phyloP scores from a whole-genome alignment of 352 stramenopile genomes.

The Globisporangium cederbergense region DNA sequence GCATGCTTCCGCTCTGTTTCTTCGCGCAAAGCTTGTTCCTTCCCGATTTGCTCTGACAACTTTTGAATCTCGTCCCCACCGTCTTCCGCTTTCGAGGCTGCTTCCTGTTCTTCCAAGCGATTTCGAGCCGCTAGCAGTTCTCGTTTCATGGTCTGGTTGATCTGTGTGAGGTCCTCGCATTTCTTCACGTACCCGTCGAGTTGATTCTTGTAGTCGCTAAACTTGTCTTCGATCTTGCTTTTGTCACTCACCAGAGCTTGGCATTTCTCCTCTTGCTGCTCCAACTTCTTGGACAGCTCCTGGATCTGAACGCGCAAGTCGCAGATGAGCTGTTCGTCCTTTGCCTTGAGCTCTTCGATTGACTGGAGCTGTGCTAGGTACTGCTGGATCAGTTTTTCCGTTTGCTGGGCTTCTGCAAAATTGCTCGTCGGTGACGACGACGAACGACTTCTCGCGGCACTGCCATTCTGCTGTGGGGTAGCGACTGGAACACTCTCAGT shows the following conservation, averaged over 20 bases:
- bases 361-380: slow-evolving; percentile 23
- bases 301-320: slow-evolving; percentile 17
- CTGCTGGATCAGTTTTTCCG: slow-evolving; percentile 5
- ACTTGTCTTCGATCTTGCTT: slow-evolving; percentile 18
- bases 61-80: slow-evolving; percentile 22
- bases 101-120: slow-evolving; percentile 14
- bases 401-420: slow-evolving; percentile 9
- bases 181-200: slow-evolving; percentile 25
- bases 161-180: slow-evolving; percentile 21
- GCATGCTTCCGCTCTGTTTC: slow-evolving; percentile 17
- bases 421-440: neutral
- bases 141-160: slow-evolving; percentile 31
- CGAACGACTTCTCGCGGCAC: slow-evolving; percentile 5
- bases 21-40: slow-evolving; percentile 12
- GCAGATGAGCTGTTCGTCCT: slow-evolving; percentile 24
- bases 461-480: neutral
- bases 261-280: slow-evolving; percentile 24
- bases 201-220: slow-evolving; percentile 21
- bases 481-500: slow-evolving; percentile 2
- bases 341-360: slow-evolving; percentile 30
- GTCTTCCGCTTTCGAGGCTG: slow-evolving; percentile 3
- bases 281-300: slow-evolving; percentile 14
- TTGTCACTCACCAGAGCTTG: slow-evolving; percentile 21
- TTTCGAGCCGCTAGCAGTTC: slow-evolving; percentile 26
- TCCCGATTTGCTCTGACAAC: slow-evolving; percentile 2